A percentile compares a stretch with the other conserved stretches of the same genome.
Evolutionary conservation across 345 rosid genomes (phyloP).

Genomic region (Jatropha curcas): DNA sequence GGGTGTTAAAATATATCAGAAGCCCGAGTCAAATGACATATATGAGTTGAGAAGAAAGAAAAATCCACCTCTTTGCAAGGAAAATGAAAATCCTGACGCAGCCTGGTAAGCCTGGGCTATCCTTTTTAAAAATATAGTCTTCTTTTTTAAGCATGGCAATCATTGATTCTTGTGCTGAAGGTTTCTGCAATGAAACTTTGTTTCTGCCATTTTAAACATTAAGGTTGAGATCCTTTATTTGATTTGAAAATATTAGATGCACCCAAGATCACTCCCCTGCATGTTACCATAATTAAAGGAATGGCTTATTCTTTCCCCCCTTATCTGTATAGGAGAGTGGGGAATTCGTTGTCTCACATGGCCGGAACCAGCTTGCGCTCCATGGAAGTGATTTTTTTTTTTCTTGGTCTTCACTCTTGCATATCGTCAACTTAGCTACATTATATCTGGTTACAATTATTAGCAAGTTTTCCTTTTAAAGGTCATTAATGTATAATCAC

Average conservation of each 20-base stretch:
- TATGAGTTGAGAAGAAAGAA: constrained; percentile 80
- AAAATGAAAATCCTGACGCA: constrained; percentile 87
- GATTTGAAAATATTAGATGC: background rate
- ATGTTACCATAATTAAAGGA: background rate
- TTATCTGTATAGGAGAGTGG: background rate
- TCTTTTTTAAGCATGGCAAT: background rate
- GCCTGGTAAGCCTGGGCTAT: constrained; percentile 64
- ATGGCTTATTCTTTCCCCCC: background rate
- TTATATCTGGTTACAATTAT: background rate
- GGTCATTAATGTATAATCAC: background rate
- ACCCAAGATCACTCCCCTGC: background rate
- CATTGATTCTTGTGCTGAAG: background rate
- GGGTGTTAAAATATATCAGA: constrained; percentile 89
- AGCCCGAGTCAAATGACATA: constrained; percentile 85
- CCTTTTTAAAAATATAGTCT: constrained; percentile 12
- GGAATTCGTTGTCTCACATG: background rate
- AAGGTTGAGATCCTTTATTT: background rate
- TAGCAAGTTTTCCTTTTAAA: background rate
- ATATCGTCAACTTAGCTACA: background rate
- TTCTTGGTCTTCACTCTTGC: no score
- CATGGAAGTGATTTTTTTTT: background rate
- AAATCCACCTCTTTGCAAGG: constrained; percentile 82
- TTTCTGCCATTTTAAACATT: background rate
- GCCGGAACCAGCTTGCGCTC: background rate
- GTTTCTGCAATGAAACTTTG: background rate